phyloP scores from a whole-genome alignment of 164 flowering plant species.

The Paratinospora sagittata region DNA sequence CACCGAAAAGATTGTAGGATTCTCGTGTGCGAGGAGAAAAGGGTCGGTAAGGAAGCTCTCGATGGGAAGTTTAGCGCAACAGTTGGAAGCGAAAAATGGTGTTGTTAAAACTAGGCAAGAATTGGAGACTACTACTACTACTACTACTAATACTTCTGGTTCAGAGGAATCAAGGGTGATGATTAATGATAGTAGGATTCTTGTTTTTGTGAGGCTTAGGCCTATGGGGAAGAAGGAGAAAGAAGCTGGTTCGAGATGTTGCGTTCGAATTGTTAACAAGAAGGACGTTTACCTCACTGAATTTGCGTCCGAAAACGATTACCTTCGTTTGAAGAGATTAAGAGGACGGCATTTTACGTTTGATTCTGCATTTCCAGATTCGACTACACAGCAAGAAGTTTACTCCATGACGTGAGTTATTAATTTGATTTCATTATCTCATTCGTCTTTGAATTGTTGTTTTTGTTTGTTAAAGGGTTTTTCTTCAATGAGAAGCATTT shows the following conservation, averaged over 20 bases:
- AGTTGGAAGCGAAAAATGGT: slow-evolving; percentile 21
- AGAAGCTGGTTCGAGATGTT: slow-evolving; percentile 66
- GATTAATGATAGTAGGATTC: slow-evolving; percentile 47
- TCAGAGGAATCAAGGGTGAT: slow-evolving; percentile 26
- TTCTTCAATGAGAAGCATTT: background rate
- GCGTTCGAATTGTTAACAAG: slow-evolving; percentile 61
- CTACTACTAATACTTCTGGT: background rate
- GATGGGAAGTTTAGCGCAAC: slow-evolving; percentile 33
- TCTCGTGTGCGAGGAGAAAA: slow-evolving; percentile 37
- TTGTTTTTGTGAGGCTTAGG: slow-evolving; percentile 87
- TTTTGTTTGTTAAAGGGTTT: background rate
- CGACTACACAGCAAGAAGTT: slow-evolving; percentile 70
- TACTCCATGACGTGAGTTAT: slow-evolving; percentile 74
- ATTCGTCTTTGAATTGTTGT: background rate
- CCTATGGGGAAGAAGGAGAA: slow-evolving; percentile 85
- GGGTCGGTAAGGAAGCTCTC: slow-evolving; percentile 48
- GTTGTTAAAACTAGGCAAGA: slow-evolving; percentile 21
- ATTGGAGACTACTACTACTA: slow-evolving; percentile 9
- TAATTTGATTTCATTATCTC: no score
- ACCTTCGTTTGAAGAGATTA: slow-evolving; percentile 79
- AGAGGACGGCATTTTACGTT: slow-evolving; percentile 84
- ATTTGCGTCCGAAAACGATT: slow-evolving; percentile 69
- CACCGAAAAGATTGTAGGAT: slow-evolving; percentile 22
- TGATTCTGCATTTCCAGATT: slow-evolving; percentile 77
- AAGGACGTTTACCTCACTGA: slow-evolving; percentile 76